A percentile compares a stretch with the other conserved stretches of the same genome.
These are phyloP conservation scores for Neurospora sp. DNA, from an alignment of 2,329 filamentous ascomycete genomes.

Conservation along the genomic window DNA sequence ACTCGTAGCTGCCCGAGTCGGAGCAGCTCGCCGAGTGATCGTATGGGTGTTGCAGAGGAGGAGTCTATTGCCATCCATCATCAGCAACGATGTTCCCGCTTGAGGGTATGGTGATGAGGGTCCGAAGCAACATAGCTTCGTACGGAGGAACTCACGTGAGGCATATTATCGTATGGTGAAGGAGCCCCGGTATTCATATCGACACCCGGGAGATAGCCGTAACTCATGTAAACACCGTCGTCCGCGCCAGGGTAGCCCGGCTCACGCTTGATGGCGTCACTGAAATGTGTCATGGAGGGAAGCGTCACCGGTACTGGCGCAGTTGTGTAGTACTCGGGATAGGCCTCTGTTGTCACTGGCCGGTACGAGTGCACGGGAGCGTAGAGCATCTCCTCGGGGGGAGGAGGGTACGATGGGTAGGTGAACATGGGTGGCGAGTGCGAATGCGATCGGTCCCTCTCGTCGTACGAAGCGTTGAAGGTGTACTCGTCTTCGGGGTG, in stretches of 20 bases:
- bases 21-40: slow-evolving; percentile 56
- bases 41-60: slow-evolving; percentile 65
- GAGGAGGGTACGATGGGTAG: slow-evolving; percentile 57
- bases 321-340: slow-evolving; percentile 38
- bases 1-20: slow-evolving; percentile 48
- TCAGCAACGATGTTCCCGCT: slow-evolving; percentile 32
- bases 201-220: slow-evolving; percentile 52
- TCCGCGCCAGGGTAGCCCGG: slow-evolving; percentile 42
- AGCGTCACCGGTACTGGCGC: slow-evolving; percentile 45
- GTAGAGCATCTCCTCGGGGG: slow-evolving; percentile 51
- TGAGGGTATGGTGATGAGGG: slow-evolving; percentile 9
- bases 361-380: slow-evolving; percentile 42
- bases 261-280: slow-evolving; percentile 59
- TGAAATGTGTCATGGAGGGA: slow-evolving; percentile 54
- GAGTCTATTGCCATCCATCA: slow-evolving; percentile 48
- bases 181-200: slow-evolving; percentile 44
- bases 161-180: slow-evolving; percentile 55
- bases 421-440: slow-evolving; percentile 55
- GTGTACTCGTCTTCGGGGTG: slow-evolving; percentile 53
- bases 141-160: slow-evolving; percentile 59
- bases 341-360: slow-evolving; percentile 40
- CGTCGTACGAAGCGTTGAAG: slow-evolving; percentile 49
- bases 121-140: slow-evolving; percentile 23
- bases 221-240: slow-evolving; percentile 56
- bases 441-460: slow-evolving; percentile 59